Evolutionary conservation across 2,329 filamentous ascomycete species (phyloP).

Genomic region (Ophiostoma ips): DNA sequence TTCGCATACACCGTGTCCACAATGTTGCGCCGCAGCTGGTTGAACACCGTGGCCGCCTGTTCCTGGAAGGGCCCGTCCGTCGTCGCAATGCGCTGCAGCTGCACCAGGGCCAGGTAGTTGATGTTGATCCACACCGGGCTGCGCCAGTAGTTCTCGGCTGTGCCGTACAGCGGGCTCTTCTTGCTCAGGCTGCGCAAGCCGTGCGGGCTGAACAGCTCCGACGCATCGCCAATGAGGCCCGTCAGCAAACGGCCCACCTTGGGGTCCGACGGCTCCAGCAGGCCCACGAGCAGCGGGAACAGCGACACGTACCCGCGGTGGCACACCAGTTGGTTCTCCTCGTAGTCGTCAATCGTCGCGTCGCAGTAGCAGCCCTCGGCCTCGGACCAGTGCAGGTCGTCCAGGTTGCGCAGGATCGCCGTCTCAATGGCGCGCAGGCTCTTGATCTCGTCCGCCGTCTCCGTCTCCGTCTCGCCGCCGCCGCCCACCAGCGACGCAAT

Average conservation of each 20-base stretch:
- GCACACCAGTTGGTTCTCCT: constrained; percentile 79
- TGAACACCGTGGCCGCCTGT: constrained; percentile 62
- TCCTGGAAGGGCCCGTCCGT: constrained; percentile 51
- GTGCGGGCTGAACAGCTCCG: constrained; percentile 78
- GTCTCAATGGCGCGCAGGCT: constrained; percentile 58
- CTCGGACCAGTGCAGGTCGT: constrained; percentile 86
- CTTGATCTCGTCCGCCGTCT: constrained; percentile 46
- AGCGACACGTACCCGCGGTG: constrained; percentile 94
- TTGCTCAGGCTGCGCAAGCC: constrained; percentile 86
- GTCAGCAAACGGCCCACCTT: constrained; percentile 62
- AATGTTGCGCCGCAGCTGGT: constrained; percentile 63
- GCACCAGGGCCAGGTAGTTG: constrained; percentile 74
- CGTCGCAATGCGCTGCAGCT: constrained; percentile 61
- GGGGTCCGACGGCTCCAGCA: constrained; percentile 59
- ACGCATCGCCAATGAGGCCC: constrained; percentile 63
- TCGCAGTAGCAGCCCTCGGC: constrained; percentile 78
- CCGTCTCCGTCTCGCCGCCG: not conserved
- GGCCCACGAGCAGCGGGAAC: constrained; percentile 79
- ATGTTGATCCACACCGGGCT: constrained; percentile 93
- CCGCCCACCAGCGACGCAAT: constrained; percentile 66
- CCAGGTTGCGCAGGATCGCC: constrained; percentile 72
- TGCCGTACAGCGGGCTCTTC: constrained; percentile 70
- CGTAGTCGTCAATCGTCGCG: constrained; percentile 86
- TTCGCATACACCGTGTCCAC: constrained; percentile 77
- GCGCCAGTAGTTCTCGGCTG: constrained; percentile 93